These are phyloP conservation scores for Ceratobasidium sp. DNA, from an alignment of 1,284 basidiomycete species.

Conservation along the genomic window DNA sequence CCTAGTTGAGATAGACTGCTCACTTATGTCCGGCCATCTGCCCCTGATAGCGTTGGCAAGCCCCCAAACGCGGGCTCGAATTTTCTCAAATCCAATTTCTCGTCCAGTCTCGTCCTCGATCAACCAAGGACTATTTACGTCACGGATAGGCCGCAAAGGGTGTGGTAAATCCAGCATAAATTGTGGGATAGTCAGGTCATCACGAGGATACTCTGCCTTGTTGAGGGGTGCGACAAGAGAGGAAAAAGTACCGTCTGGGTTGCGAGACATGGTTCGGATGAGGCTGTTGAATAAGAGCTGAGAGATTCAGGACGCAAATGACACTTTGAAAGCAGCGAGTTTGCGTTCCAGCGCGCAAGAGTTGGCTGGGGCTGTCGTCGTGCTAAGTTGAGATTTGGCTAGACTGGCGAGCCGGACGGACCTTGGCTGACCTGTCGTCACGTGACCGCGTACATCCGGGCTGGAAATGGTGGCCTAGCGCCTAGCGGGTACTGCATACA, in stretches of 20 bases:
- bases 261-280: constrained; percentile 46
- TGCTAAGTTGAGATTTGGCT: too few species aligned
- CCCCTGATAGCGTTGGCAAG: constrained; percentile 73
- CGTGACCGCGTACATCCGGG: too few species aligned
- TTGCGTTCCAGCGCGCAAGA: too few species aligned
- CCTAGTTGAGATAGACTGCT: constrained; percentile 48
- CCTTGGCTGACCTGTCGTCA: too few species aligned
- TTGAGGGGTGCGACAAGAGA: constrained; percentile 23
- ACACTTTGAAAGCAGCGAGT: too few species aligned
- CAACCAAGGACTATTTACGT: constrained; percentile 66
- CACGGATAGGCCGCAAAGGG: constrained; percentile 64
- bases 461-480: too few species aligned
- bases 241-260: constrained; percentile 40
- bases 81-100: constrained; percentile 56
- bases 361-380: too few species aligned
- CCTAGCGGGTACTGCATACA: too few species aligned
- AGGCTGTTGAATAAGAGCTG: too few species aligned
- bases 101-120: constrained; percentile 74
- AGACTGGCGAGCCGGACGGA: too few species aligned
- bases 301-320: too few species aligned
- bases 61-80: constrained; percentile 67
- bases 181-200: constrained; percentile 79
- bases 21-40: constrained; percentile 64
- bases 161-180: constrained; percentile 75
- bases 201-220: constrained; percentile 67